Percentiles rank a stretch among this genome's conserved stretches.
phyloP scores from a whole-genome alignment of 2,329 filamentous ascomycete genomes.

The Ophiostoma sp. region DNA sequence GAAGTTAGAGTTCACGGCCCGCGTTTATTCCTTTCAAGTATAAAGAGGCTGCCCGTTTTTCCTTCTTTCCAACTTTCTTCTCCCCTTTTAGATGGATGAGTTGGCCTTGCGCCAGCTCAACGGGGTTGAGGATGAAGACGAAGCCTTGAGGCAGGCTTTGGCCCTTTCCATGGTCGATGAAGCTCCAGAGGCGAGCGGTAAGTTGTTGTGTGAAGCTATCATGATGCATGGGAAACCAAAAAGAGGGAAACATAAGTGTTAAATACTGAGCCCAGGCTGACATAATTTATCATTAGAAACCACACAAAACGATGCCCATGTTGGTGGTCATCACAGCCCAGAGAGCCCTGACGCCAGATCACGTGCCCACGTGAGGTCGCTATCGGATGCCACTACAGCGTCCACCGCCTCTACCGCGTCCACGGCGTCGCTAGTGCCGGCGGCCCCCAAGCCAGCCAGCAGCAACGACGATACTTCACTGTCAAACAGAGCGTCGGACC shows the following conservation, averaged over 20 bases:
- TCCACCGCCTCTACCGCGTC: conserved; percentile 22
- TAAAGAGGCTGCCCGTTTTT: neutral
- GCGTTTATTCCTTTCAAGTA: neutral
- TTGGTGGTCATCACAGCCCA: neutral
- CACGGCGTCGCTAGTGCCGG: neutral
- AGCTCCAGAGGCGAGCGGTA: neutral
- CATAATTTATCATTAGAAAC: neutral
- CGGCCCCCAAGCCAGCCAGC: conserved; percentile 19
- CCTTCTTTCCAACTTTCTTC: neutral
- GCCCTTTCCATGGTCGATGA: conserved; percentile 51
- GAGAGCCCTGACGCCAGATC: neutral
- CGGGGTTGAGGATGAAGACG: conserved; percentile 52
- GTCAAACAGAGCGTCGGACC: neutral
- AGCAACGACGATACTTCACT: neutral
- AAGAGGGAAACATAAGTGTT: neutral
- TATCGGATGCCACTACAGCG: neutral
- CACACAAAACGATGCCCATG: neutral
- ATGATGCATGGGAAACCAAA: neutral
- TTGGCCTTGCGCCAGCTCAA: conserved; percentile 34
- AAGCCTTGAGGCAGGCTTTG: conserved; percentile 61
- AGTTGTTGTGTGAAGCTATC: neutral
- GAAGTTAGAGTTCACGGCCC: too few relatives aligned
- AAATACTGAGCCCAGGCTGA: neutral
- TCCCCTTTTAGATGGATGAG: conserved; percentile 32
- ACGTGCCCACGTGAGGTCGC: conserved; percentile 6